Evolutionary conservation across 768 basidiomycete genomes (phyloP).

Genomic region (Termitomyces sp.): DNA sequence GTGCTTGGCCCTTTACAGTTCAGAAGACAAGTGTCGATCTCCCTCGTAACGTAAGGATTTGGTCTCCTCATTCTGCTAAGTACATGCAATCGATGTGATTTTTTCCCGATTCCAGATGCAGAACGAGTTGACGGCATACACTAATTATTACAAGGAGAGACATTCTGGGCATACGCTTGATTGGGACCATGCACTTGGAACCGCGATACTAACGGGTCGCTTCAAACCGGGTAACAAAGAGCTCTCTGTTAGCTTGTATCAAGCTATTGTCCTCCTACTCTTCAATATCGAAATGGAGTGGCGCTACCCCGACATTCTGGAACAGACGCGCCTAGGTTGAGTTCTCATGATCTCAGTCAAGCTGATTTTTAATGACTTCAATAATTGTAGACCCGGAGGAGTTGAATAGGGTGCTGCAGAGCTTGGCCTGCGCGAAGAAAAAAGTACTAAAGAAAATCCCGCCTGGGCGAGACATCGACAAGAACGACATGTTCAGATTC

Average conservation of each 20-base stretch:
- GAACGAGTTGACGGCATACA: constrained; percentile 58
- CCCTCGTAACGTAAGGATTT: constrained; percentile 43
- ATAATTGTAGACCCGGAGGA: constrained; percentile 57
- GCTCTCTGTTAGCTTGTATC: constrained; percentile 86
- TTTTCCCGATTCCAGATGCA: constrained; percentile 56
- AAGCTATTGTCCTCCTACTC: constrained; percentile 79
- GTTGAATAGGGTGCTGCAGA: constrained; percentile 83
- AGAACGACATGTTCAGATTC: constrained; percentile 74
- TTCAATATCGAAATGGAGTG: constrained; percentile 73
- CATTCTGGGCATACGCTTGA: constrained; percentile 75
- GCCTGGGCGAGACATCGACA: constrained; percentile 69
- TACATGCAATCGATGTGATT: constrained; percentile 6
- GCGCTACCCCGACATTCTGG: constrained; percentile 63
- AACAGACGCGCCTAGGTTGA: constrained; percentile 67
- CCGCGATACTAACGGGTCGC: constrained; percentile 66
- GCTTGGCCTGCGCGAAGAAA: constrained; percentile 88
- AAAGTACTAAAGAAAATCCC: constrained; percentile 84
- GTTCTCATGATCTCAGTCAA: constrained; percentile 19
- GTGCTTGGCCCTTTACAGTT: constrained; percentile 80
- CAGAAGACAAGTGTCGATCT: constrained; percentile 50
- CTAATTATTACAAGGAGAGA: constrained; percentile 70
- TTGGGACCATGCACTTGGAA: constrained; percentile 88
- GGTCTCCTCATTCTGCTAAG: constrained; percentile 7
- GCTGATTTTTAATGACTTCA: constrained; percentile 18
- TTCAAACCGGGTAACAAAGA: constrained; percentile 79